Percentiles rank a stretch among this genome's conserved stretches.
Evolutionary conservation across 805 yeast genomes (phyloP).

Genomic region (Ogataea paraovalis): DNA sequence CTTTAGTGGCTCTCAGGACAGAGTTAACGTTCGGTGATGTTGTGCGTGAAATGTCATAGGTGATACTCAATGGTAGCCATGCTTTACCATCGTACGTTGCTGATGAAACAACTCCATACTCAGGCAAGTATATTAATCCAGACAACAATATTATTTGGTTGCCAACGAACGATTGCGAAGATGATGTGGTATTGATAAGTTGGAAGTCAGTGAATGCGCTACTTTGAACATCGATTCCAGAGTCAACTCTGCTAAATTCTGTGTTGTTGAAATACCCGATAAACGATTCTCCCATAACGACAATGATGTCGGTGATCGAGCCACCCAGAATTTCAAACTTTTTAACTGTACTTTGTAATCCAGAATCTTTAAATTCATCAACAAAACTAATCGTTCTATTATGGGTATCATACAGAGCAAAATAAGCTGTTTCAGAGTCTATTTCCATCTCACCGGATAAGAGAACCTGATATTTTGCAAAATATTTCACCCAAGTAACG

Average conservation of each 20-base stretch:
- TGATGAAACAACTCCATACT: conserved; percentile 54
- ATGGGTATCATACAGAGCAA: conserved; percentile 53
- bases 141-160: conserved; percentile 49
- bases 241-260: conserved; percentile 43
- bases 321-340: conserved; percentile 19
- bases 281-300: conserved; percentile 38
- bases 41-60: conserved; percentile 28
- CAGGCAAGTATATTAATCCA: conserved; percentile 48
- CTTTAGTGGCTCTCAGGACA: neutral
- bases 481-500: conserved; percentile 51
- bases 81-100: conserved; percentile 61
- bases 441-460: conserved; percentile 51
- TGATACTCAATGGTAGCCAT: conserved; percentile 65
- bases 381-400: conserved; percentile 25
- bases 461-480: conserved; percentile 34
- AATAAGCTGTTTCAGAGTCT: conserved; percentile 29
- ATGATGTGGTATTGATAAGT: conserved; percentile 22
- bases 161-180: conserved; percentile 38
- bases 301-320: conserved; percentile 35
- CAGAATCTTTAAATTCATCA: conserved; percentile 18
- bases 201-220: conserved; percentile 41
- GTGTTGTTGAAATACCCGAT: conserved; percentile 43
- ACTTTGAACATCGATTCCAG: conserved; percentile 25
- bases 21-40: conserved; percentile 3
- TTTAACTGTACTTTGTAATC: conserved; percentile 32